These are phyloP conservation scores for Plasmopara viticola DNA, from an alignment of 352 stramenopile species.

Conservation along the genomic window DNA sequence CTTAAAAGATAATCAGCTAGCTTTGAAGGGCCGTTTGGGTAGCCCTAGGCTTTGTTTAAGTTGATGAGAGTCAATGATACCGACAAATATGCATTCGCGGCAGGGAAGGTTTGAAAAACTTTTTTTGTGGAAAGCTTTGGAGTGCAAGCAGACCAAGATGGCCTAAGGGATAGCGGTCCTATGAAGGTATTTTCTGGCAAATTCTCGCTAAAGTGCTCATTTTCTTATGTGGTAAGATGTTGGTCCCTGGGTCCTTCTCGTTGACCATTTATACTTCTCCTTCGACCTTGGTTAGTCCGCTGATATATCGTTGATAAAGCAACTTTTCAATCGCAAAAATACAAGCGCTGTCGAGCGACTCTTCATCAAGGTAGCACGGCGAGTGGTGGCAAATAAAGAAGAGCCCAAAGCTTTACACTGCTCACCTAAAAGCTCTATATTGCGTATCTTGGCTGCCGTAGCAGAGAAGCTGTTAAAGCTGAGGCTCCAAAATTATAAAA, in stretches of 20 bases:
- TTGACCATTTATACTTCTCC: slow-evolving; percentile 1
- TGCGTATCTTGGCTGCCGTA: slow-evolving; percentile 39
- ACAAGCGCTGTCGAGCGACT: slow-evolving; percentile 39
- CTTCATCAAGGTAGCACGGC: slow-evolving; percentile 60
- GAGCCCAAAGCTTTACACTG: slow-evolving; percentile 34
- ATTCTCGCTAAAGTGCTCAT: no score
- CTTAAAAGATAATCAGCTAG: no score
- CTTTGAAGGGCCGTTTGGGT: no score
- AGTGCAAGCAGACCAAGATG: not conserved
- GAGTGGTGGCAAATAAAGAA: slow-evolving; percentile 33
- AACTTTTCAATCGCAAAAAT: slow-evolving; percentile 50
- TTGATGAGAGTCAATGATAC: no score
- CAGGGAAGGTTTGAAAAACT: no score
- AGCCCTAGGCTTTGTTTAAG: no score
- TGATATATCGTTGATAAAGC: slow-evolving; percentile 24
- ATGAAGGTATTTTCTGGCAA: no score
- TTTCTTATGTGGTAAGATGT: slow-evolving; percentile 23
- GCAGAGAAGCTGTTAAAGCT: slow-evolving; percentile 28
- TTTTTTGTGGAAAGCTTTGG: no score
- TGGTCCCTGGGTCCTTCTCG: not conserved
- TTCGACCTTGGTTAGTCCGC: slow-evolving; percentile 13
- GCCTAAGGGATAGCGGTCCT: slow-evolving; percentile 47
- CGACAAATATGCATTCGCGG: no score
- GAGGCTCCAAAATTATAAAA: slow-evolving; percentile 37
- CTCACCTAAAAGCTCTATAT: slow-evolving; percentile 48